Conservation (phyloP, 139 green algal genomes). For the Coelastrella sp. region DNA sequence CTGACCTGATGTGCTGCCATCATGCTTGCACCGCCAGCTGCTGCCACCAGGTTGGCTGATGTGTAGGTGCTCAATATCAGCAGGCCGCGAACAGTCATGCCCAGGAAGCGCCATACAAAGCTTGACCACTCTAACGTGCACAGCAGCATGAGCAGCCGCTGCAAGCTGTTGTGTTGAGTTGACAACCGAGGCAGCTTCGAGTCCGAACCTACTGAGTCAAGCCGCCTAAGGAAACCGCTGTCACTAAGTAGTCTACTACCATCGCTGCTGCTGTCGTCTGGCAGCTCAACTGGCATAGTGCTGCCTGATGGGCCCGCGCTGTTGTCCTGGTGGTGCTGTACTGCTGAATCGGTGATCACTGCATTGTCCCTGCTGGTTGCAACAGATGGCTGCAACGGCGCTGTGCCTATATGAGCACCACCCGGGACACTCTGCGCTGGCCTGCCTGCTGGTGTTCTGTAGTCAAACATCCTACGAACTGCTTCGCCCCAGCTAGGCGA, state of each 20-base stretch:
- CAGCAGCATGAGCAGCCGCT: slow-evolving; percentile 35
- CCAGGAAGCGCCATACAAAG: slow-evolving; percentile 37
- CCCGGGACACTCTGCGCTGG: background rate
- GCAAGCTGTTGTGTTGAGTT: background rate
- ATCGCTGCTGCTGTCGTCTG: background rate
- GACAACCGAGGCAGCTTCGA: slow-evolving; percentile 27
- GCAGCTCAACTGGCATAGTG: background rate
- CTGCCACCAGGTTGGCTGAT: slow-evolving; percentile 44
- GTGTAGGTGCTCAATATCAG: slow-evolving; percentile 58
- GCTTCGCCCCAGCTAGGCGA: background rate
- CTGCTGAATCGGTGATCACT: background rate
- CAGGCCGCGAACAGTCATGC: slow-evolving; percentile 41
- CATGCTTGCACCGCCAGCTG: slow-evolving; percentile 29
- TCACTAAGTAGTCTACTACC: background rate
- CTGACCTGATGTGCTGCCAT: slow-evolving; percentile 56
- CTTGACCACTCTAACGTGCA: slow-evolving; percentile 29
- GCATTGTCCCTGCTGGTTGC: too few species aligned
- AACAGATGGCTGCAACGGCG: too few species aligned
- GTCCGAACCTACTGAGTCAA: slow-evolving; percentile 38
- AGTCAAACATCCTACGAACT: background rate
- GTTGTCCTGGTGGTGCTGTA: background rate
- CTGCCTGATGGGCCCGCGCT: too few species aligned
- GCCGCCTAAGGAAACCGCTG: background rate
- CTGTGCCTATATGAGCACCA: too few species aligned
- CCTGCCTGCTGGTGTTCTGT: background rate